Percentiles rank a stretch among this genome's conserved stretches.
phyloP scores from a whole-genome alignment of 352 stramenopile species.

The Aphanomyces euteiches region DNA sequence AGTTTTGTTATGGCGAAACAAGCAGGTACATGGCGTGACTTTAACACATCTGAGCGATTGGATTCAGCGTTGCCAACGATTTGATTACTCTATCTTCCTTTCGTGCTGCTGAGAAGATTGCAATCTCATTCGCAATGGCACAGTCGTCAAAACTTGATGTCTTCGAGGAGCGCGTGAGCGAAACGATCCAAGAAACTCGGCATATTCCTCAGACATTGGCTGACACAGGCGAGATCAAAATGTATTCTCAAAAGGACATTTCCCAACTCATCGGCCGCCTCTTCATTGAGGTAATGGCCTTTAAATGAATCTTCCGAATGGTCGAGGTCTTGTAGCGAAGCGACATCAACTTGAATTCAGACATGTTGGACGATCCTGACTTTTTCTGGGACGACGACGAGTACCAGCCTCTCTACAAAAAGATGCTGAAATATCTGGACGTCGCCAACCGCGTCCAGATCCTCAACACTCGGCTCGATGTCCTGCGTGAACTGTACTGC shows the following conservation, averaged over 20 bases:
- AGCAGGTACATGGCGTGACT: slow-evolving; percentile 35
- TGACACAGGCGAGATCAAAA: slow-evolving; percentile 73
- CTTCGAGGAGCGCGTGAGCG: slow-evolving; percentile 87
- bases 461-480: slow-evolving; percentile 91
- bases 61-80: slow-evolving; percentile 54
- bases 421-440: slow-evolving; percentile 90
- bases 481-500: slow-evolving; percentile 85
- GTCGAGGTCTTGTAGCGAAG: slow-evolving; percentile 31
- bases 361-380: slow-evolving; percentile 92
- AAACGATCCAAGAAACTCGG: slow-evolving; percentile 82
- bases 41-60: too few species aligned
- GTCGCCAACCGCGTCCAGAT: slow-evolving; percentile 90
- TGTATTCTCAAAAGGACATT: slow-evolving; percentile 88
- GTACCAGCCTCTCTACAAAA: slow-evolving; percentile 90
- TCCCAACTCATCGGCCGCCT: slow-evolving; percentile 88
- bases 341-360: slow-evolving; percentile 92
- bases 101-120: slow-evolving; percentile 85
- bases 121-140: slow-evolving; percentile 90
- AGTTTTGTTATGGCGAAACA: slow-evolving; percentile 77
- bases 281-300: slow-evolving; percentile 67
- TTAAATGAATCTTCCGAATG: not conserved
- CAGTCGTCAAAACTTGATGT: slow-evolving; percentile 92
- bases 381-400: slow-evolving; percentile 94
- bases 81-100: slow-evolving; percentile 78
- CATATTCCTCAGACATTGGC: slow-evolving; percentile 88